Evolutionary conservation across 495 filamentous ascomycete species (phyloP).

Genomic region (Daldinia grandis): DNA sequence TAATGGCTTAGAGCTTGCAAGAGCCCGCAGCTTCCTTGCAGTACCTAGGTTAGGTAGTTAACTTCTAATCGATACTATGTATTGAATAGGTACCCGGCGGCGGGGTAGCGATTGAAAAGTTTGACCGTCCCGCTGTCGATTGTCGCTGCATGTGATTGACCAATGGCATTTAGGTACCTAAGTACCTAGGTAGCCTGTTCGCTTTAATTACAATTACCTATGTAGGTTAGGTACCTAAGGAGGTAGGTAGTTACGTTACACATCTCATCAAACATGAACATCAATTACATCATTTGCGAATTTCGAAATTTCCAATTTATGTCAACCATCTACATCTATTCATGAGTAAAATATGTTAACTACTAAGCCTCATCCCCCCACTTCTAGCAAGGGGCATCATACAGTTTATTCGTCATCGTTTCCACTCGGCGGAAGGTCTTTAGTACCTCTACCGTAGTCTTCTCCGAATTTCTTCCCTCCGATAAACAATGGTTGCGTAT

Average conservation of each 20-base stretch:
- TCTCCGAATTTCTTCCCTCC: conserved; percentile 57
- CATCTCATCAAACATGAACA: no score
- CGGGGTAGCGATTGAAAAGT: not conserved
- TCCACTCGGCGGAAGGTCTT: conserved; percentile 50
- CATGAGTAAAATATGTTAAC: no score
- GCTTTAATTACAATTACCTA: no score
- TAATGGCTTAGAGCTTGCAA: not conserved
- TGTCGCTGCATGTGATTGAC: not conserved
- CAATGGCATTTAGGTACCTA: conserved; percentile 12
- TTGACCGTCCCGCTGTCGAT: not conserved
- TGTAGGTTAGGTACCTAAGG: no score
- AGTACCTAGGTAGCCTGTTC: no score
- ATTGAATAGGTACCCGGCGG: not conserved
- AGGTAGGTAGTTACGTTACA: no score
- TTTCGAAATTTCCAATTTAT: not conserved
- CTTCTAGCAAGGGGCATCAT: not conserved
- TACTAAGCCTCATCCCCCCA: not conserved
- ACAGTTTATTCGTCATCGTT: conserved; percentile 43
- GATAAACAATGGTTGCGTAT: conserved; percentile 52
- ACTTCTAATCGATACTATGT: not conserved
- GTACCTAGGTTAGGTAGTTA: not conserved
- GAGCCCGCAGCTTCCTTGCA: not conserved
- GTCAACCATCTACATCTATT: no score
- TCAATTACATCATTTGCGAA: not conserved
- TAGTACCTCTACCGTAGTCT: conserved; percentile 53